phyloP scores from a whole-genome alignment of 352 stramenopile species.

The Phytophthora sp. region DNA sequence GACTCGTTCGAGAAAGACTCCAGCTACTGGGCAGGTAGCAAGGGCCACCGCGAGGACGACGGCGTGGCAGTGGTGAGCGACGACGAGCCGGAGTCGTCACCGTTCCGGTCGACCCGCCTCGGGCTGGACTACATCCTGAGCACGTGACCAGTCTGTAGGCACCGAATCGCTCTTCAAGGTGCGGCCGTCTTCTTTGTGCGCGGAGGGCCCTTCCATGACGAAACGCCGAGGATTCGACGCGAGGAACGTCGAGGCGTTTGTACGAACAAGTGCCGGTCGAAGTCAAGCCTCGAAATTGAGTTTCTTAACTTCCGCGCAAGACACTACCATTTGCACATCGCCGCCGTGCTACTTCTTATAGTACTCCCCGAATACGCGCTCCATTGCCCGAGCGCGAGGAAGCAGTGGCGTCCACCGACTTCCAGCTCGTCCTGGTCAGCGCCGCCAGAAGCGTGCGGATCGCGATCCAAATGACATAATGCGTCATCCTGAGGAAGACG shows the following conservation, averaged over 20 bases:
- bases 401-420: too few relatives aligned
- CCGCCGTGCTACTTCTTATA: too few relatives aligned
- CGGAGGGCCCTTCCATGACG: too few relatives aligned
- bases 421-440: too few relatives aligned
- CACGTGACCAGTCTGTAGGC: neutral
- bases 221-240: neutral
- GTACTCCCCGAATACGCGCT: too few relatives aligned
- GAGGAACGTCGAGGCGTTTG: neutral
- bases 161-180: too few relatives aligned
- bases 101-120: neutral
- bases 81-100: conserved; percentile 5
- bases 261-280: neutral
- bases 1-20: neutral
- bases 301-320: too few relatives aligned
- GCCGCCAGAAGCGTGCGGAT: too few relatives aligned
- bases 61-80: conserved; percentile 6
- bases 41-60: neutral
- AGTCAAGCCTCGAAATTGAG: too few relatives aligned
- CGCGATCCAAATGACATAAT: neutral
- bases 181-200: too few relatives aligned
- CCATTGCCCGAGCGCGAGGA: too few relatives aligned
- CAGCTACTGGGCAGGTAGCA: neutral
- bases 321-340: too few relatives aligned
- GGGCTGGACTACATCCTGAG: conserved; percentile 9
- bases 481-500: neutral